Percentiles rank a stretch among this genome's conserved stretches.
Conservation (phyloP, 2,329 filamentous ascomycete genomes). For the Akanthomyces muscarius region DNA sequence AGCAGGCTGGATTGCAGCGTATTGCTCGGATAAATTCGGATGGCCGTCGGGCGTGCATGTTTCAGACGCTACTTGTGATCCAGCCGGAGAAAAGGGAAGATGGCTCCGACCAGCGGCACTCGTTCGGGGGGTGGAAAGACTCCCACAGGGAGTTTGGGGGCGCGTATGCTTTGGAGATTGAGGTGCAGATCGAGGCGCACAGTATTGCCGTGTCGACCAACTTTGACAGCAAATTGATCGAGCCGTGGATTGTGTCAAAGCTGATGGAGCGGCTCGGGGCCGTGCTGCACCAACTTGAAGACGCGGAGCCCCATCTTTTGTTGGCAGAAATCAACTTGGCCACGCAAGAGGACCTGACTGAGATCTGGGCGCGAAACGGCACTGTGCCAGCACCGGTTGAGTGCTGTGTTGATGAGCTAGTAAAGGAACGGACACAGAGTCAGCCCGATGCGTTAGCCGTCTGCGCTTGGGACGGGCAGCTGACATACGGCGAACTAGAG, state of each 20-base stretch:
- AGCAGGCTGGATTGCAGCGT: not conserved
- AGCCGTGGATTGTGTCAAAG: not conserved
- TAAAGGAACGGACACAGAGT: constrained; percentile 17
- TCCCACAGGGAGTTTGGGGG: not conserved
- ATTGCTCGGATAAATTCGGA: not conserved
- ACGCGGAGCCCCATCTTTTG: not conserved
- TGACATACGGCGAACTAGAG: constrained; percentile 21
- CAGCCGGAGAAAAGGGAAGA: not conserved
- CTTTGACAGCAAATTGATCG: not conserved
- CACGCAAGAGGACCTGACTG: constrained; percentile 19
- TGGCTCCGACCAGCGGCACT: not conserved
- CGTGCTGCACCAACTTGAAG: not conserved
- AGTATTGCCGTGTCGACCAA: not conserved
- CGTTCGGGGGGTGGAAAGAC: not conserved
- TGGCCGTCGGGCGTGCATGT: not conserved
- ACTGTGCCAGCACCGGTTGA: constrained; percentile 20
- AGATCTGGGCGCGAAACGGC: constrained; percentile 23
- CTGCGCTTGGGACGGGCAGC: constrained; percentile 14
- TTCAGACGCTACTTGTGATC: not conserved
- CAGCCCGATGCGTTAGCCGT: constrained; percentile 22
- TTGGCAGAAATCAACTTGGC: not conserved
- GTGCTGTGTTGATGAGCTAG: constrained; percentile 21
- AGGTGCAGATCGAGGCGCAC: not conserved
- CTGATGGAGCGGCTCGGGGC: not conserved
- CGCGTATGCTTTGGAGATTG: not conserved